Evolutionary conservation across 1,284 basidiomycete genomes (phyloP).

Genomic region (Marasmius oreades): DNA sequence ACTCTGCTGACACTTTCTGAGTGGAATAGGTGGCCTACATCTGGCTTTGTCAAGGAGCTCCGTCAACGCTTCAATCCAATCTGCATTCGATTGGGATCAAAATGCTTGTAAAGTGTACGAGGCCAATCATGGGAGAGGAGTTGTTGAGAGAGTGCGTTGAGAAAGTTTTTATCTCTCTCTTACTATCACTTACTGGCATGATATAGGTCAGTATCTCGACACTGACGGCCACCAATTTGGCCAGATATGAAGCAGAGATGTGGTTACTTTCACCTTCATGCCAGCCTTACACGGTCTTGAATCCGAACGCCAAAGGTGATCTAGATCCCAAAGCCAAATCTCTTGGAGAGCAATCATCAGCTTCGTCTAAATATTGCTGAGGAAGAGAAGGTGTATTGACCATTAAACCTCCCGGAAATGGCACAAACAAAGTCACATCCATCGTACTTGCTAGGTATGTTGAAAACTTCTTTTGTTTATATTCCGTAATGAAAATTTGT

Average conservation of each 20-base stretch:
- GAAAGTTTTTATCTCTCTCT: background rate
- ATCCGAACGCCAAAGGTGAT: conserved; percentile 64
- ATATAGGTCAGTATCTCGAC: conserved; percentile 59
- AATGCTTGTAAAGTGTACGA: conserved; percentile 63
- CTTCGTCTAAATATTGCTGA: conserved; percentile 62
- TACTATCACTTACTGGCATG: background rate
- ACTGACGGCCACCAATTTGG: conserved; percentile 46
- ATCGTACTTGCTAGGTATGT: conserved; percentile 40
- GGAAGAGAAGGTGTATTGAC: too few relatives aligned
- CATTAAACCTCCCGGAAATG: conserved; percentile 63
- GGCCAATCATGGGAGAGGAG: conserved; percentile 45
- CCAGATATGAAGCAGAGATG: conserved; percentile 43
- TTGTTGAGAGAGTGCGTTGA: conserved; percentile 46
- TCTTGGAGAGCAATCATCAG: too few relatives aligned
- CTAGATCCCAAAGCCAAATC: conserved; percentile 71
- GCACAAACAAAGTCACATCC: conserved; percentile 43
- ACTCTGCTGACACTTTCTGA: background rate
- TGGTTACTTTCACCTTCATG: conserved; percentile 79
- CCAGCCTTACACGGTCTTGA: conserved; percentile 77
- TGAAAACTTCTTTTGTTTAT: background rate
- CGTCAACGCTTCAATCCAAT: conserved; percentile 44
- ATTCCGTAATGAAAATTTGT: too few relatives aligned
- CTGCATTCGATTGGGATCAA: conserved; percentile 78
- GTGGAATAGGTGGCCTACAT: conserved; percentile 60
- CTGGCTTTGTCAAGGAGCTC: conserved; percentile 55